A percentile compares a stretch with the other conserved stretches of the same genome.
These are phyloP conservation scores for Datisca glomerata DNA, from an alignment of 306 rosid genomes.

Conservation along the genomic window DNA sequence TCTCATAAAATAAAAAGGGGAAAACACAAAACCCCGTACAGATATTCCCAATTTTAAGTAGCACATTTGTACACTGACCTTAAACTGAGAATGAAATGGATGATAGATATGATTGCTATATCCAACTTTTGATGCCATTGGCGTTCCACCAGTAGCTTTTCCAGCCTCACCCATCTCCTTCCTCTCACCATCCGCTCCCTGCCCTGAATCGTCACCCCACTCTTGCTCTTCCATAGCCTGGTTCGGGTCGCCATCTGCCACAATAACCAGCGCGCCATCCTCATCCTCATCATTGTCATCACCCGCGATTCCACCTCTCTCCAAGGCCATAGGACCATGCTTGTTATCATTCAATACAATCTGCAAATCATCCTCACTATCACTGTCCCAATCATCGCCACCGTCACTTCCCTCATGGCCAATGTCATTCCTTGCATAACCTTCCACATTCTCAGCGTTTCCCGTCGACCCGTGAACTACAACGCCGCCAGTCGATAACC, in stretches of 20 bases:
- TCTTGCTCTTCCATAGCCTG: conserved; percentile 63
- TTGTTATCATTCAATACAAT: conserved; percentile 79
- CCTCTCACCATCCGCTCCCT: conserved; percentile 54
- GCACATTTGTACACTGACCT: conserved; percentile 71
- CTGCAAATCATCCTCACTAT: conserved; percentile 93
- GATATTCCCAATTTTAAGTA: conserved; percentile 21
- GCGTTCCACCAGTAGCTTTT: conserved; percentile 25
- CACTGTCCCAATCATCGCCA: conserved; percentile 89
- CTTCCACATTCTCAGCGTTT: conserved; percentile 14
- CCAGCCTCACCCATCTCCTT: conserved; percentile 55
- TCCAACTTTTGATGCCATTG: conserved; percentile 45
- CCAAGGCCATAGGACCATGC: conserved; percentile 54
- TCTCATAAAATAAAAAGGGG: conserved; percentile 23
- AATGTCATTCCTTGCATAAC: conserved; percentile 16
- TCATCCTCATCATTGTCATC: conserved; percentile 62
- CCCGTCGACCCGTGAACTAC: conserved; percentile 9
- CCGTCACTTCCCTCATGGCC: conserved; percentile 21
- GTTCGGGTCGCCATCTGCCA: conserved; percentile 49
- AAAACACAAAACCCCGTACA: conserved; percentile 28
- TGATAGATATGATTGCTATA: conserved; percentile 77
- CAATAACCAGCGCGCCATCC: conserved; percentile 55
- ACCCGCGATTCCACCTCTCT: conserved; percentile 46
- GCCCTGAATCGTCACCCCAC: conserved; percentile 59
- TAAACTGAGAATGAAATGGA: conserved; percentile 96
- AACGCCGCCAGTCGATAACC: conserved; percentile 26